These are phyloP conservation scores for Lenwebbia sp. DNA, from an alignment of 345 rosid species.

Conservation along the genomic window DNA sequence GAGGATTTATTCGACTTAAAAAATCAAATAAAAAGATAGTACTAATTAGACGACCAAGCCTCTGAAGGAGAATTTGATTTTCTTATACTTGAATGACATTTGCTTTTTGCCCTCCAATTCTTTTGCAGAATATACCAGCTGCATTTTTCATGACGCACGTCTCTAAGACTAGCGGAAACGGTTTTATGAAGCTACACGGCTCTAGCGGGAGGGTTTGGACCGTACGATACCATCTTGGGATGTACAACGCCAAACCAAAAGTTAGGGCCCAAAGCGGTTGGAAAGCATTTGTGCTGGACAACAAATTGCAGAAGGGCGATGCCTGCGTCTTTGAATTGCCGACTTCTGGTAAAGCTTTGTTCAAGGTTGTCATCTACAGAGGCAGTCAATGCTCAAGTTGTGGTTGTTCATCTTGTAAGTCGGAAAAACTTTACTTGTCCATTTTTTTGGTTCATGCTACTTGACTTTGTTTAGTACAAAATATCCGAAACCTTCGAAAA, in stretches of 20 bases:
- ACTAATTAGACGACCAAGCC: too few species aligned
- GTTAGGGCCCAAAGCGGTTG: conserved; percentile 16
- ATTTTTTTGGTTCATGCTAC: background rate
- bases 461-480: background rate
- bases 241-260: background rate
- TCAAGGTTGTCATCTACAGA: background rate
- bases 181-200: background rate
- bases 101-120: background rate
- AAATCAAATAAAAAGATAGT: too few species aligned
- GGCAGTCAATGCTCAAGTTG: background rate
- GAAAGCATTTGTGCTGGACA: background rate
- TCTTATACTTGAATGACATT: background rate
- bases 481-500: background rate
- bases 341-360: background rate
- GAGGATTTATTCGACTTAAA: too few species aligned
- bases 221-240: background rate
- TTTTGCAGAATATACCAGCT: background rate
- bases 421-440: background rate
- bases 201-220: background rate
- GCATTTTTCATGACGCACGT: background rate
- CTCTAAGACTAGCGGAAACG: background rate
- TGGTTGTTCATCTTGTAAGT: background rate
- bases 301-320: background rate
- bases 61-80: background rate
- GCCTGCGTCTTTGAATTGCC: background rate